phyloP scores from a whole-genome alignment of 129 eudicot genomes.

The Logfia minima region DNA sequence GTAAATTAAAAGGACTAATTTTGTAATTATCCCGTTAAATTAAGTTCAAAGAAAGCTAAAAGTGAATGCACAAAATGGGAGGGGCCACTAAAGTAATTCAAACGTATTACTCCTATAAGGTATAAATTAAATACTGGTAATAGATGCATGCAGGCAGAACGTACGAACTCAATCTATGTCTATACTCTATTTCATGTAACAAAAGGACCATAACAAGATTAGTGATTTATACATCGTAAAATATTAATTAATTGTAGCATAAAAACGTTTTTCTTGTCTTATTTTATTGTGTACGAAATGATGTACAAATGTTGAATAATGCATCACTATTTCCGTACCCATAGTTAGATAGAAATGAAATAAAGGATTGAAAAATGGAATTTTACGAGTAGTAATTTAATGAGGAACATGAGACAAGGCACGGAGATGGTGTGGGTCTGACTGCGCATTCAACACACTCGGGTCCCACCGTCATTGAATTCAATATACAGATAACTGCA shows the following conservation, averaged over 20 bases:
- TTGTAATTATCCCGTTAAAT: not conserved
- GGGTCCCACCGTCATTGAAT: constrained; percentile 26
- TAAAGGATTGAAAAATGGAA: not conserved
- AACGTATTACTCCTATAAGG: not conserved
- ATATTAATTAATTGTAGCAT: no score
- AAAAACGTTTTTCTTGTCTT: no score
- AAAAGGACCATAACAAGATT: not conserved
- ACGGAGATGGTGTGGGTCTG: constrained; percentile 25
- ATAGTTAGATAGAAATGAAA: not conserved
- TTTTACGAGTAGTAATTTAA: not conserved
- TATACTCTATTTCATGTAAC: not conserved
- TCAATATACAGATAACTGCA: constrained; percentile 9
- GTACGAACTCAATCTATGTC: constrained; percentile 9
- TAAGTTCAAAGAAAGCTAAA: not conserved
- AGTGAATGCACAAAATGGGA: not conserved
- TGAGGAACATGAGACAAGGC: constrained; percentile 27
- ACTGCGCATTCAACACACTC: constrained; percentile 19
- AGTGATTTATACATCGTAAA: not conserved
- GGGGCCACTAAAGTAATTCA: constrained; percentile 7
- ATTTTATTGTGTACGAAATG: not conserved
- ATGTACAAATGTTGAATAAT: no score
- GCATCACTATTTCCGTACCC: not conserved
- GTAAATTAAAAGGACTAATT: not conserved
- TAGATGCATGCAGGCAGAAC: constrained; percentile 25
- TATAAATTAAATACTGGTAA: constrained; percentile 14